These are phyloP conservation scores for Saccharomyces hybrid DNA, from an alignment of 1,139 yeast species.

Conservation along the genomic window DNA sequence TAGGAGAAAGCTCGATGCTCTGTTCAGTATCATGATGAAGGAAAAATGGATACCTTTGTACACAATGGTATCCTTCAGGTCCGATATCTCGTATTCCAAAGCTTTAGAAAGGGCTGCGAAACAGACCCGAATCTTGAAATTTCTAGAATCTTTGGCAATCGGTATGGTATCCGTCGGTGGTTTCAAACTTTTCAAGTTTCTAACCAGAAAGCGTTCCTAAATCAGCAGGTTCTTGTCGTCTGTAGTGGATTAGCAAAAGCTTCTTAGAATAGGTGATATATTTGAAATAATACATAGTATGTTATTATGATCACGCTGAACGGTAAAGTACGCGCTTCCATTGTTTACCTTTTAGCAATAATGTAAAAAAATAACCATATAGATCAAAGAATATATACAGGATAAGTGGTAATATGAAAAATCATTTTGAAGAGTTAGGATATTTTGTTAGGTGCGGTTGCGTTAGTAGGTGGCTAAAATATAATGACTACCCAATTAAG, in stretches of 20 bases:
- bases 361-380: conserved; percentile 33
- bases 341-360: neutral
- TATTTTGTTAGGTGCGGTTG: too few species aligned
- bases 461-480: neutral
- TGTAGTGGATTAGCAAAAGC: neutral
- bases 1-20: conserved; percentile 60
- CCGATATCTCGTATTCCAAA: conserved; percentile 67
- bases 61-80: conserved; percentile 85
- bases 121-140: conserved; percentile 34
- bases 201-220: neutral
- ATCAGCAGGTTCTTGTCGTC: neutral
- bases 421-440: too few species aligned
- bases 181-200: conserved; percentile 2
- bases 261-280: neutral
- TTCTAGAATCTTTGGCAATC: conserved; percentile 15
- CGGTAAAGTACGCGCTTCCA: neutral
- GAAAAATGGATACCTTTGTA: conserved; percentile 79
- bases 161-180: conserved; percentile 8
- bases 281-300: neutral
- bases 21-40: conserved; percentile 50
- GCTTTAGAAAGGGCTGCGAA: conserved; percentile 52
- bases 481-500: conserved; percentile 17
- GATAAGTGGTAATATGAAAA: too few species aligned
- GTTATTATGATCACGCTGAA: neutral
- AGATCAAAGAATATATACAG: too few species aligned